A percentile compares a stretch with the other conserved stretches of the same genome.
phyloP scores from a whole-genome alignment of 345 rosid genomes.

The Combretum micranthum region DNA sequence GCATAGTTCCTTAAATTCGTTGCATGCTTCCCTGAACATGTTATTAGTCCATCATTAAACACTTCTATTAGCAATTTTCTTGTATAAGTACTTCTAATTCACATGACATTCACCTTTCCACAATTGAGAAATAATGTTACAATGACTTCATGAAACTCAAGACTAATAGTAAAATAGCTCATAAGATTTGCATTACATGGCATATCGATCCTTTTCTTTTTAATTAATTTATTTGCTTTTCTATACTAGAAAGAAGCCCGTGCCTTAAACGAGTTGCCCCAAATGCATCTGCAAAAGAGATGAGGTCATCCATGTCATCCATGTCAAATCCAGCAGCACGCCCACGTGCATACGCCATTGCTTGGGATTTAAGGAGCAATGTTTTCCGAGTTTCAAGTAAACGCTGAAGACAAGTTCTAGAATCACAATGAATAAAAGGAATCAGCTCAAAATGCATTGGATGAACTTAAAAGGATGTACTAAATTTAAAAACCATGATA shows the following conservation, averaged over 20 bases:
- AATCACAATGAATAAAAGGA: constrained; percentile 12
- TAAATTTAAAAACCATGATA: constrained; percentile 6
- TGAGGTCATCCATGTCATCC: constrained; percentile 63
- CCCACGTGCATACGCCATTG: constrained; percentile 84
- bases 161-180: too few relatives aligned
- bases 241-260: background rate
- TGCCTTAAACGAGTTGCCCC: constrained; percentile 78
- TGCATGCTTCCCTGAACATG: constrained; percentile 58
- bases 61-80: too few relatives aligned
- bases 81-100: background rate
- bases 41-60: constrained; percentile 3
- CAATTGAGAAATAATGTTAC: background rate
- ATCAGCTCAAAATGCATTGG: constrained; percentile 8
- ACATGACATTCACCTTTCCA: background rate
- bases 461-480: constrained; percentile 1
- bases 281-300: constrained; percentile 65
- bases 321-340: constrained; percentile 70
- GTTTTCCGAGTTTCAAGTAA: constrained; percentile 61
- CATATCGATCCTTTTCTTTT: too few relatives aligned
- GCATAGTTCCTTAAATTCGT: constrained; percentile 66
- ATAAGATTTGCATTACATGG: too few relatives aligned
- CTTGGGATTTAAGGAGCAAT: constrained; percentile 71
- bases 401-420: constrained; percentile 67
- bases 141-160: background rate
- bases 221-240: background rate